These are phyloP conservation scores for Pinus tabuliformis DNA, from an alignment of 75 land plant genomes.

Conservation along the genomic window DNA sequence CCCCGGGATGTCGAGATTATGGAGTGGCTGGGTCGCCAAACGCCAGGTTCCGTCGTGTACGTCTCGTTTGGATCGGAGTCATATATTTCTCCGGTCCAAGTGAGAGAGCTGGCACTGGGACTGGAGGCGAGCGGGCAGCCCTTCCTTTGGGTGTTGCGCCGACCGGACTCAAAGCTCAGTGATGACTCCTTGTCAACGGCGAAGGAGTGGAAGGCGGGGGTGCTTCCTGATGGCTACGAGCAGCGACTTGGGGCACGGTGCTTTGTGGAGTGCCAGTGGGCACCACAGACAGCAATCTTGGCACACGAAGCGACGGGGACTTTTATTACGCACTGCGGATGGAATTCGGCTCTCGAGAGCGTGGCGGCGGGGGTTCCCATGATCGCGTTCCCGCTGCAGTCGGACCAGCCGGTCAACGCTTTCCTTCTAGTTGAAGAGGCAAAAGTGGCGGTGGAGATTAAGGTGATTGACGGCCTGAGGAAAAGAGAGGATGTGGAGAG, in stretches of 20 bases:
- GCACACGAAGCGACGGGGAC: constrained; percentile 31
- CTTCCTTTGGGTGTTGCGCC: not conserved
- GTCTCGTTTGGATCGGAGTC: not conserved
- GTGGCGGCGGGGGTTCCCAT: constrained; percentile 36
- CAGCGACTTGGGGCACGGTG: too few species aligned
- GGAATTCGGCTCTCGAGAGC: constrained; percentile 48
- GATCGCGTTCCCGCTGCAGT: constrained; percentile 30
- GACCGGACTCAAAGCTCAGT: constrained; percentile 32
- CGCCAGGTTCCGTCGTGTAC: not conserved
- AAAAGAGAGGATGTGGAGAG: constrained; percentile 21
- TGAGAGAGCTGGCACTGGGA: not conserved
- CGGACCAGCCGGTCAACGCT: constrained; percentile 26
- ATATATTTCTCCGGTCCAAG: not conserved
- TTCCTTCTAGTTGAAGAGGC: not conserved
- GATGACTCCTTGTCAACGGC: constrained; percentile 28
- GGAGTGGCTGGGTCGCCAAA: not conserved
- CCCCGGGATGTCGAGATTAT: not conserved
- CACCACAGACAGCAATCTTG: constrained; percentile 39
- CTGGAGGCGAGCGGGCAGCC: not conserved
- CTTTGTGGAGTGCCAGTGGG: constrained; percentile 10
- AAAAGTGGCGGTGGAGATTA: constrained; percentile 7
- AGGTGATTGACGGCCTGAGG: constrained; percentile 7
- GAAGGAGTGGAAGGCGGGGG: constrained; percentile 30
- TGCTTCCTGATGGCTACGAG: constrained; percentile 4
- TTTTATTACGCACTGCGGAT: constrained; percentile 57